Evolutionary conservation across 176 grass and related monocot species (phyloP), one percentile per base, ranked within the genome.

Genomic region (Cocos nucifera): DNA sequence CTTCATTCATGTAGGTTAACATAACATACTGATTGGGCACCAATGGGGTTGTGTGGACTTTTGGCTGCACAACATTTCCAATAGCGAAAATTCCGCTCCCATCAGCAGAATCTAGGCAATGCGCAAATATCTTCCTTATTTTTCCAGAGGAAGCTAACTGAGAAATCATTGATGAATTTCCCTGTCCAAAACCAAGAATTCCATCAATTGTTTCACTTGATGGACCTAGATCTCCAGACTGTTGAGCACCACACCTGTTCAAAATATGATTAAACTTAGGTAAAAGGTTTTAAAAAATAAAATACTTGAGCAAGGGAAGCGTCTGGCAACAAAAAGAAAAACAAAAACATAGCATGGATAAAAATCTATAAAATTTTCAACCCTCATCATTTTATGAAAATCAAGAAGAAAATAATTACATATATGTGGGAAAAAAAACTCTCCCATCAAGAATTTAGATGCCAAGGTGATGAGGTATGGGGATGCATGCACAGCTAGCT

Each of bases 121-220:
- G 92, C 2, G 92, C 59, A 73, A 96, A 96, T 29, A 88, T 73
- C 75, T 90, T 96, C 4, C 16, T 85, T 15, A 88, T 80, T 78
- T 88, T 96, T 27, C 87, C 78, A 17, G 78, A 60, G 54, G 75
- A 49, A 66, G 83, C 81, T 22, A 96, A 63, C 64, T 96, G 92
- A 9, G 92, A 88, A 5, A 96, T 61, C 73, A 96, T 61, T 1
- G 92, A 96, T 15, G 83, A 67, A 70, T 90, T 85, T 16, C 86
- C 29, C 61, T 96, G 92, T 18, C 92, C 92, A 56, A 96, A 96
- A 62, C 92, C 92, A 55, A 96, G 78, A 74, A 96, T 96, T 66
- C 92, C 92, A 52, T 96, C 92, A 50, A 96, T 78, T 1, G 86
- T 83, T 80, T 82, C 72, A 20, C 3, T 73, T 6, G 87, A 75